Conservation (phyloP, 2,329 filamentous ascomycete genomes). For the Exophiala spinifera region DNA sequence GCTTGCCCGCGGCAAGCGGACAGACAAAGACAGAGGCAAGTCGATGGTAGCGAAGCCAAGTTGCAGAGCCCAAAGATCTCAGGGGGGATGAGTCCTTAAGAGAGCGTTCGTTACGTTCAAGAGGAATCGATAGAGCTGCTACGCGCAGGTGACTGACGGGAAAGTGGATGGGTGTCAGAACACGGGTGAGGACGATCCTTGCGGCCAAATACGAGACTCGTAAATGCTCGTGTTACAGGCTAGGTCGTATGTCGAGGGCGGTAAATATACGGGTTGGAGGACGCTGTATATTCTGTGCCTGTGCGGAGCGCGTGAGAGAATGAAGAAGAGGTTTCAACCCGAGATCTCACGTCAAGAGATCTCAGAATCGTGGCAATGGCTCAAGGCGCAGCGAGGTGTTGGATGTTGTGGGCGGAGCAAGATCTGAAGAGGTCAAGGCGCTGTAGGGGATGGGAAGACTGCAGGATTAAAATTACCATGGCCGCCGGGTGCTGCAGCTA, state of each 20-base stretch:
- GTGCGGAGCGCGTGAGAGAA: background rate
- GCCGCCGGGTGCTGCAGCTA: too few species aligned
- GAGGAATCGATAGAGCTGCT: background rate
- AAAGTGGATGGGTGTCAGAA: conserved; percentile 18
- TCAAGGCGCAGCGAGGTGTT: background rate
- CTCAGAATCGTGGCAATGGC: background rate
- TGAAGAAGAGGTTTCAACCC: background rate
- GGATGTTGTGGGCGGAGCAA: background rate
- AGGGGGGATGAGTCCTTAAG: background rate
- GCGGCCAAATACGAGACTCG: background rate
- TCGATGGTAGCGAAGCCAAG: background rate
- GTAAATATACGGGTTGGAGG: too few species aligned
- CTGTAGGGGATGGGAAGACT: background rate
- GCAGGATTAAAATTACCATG: too few species aligned
- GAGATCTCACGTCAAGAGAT: background rate
- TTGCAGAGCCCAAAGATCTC: background rate
- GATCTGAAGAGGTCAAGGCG: background rate
- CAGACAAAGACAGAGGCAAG: background rate
- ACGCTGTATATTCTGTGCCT: too few species aligned
- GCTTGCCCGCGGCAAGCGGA: conserved; percentile 9
- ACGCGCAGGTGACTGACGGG: conserved; percentile 1
- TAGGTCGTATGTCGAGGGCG: background rate
- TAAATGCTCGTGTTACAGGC: background rate
- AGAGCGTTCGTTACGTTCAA: background rate
- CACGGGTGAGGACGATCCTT: conserved; percentile 5